Evolutionary conservation across 805 yeast species (phyloP).

Genomic region (Zygosaccharomyces siamensis): DNA sequence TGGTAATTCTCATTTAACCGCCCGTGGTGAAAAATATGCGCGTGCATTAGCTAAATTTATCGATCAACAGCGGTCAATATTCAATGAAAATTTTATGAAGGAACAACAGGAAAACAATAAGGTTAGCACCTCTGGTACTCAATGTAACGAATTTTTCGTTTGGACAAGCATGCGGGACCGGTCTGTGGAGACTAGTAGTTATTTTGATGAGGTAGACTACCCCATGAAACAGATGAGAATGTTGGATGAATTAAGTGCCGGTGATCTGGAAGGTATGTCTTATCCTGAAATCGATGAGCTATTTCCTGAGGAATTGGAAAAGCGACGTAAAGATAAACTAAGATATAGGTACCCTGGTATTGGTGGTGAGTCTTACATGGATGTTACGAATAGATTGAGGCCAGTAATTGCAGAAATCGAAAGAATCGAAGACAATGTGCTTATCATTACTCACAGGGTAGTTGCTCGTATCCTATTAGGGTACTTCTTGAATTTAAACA

Average conservation of each 20-base stretch:
- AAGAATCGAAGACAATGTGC: conserved; percentile 79
- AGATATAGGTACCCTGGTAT: conserved; percentile 92
- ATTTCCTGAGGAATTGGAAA: conserved; percentile 73
- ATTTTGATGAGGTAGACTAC: conserved; percentile 67
- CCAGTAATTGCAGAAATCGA: conserved; percentile 92
- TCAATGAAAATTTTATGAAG: conserved; percentile 45
- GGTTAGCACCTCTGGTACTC: conserved; percentile 3
- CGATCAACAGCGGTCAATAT: conserved; percentile 61
- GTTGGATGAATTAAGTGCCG: conserved; percentile 92
- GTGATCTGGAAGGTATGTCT: conserved; percentile 88
- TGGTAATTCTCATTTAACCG: conserved; percentile 80
- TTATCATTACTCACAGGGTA: conserved; percentile 84
- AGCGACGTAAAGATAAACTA: conserved; percentile 72
- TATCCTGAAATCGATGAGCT: conserved; percentile 73
- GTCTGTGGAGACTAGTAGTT: conserved; percentile 70
- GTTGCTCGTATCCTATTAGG: conserved; percentile 84
- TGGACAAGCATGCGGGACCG: conserved; percentile 89
- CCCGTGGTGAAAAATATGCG: conserved; percentile 72
- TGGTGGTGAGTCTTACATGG: conserved; percentile 94
- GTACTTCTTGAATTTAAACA: conserved; percentile 77
- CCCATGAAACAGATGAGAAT: conserved; percentile 85
- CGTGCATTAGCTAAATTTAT: conserved; percentile 71
- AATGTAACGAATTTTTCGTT: conserved; percentile 69
- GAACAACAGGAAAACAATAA: conserved; percentile 29
- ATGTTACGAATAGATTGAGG: conserved; percentile 83